These are phyloP conservation scores for Candida morakotiae DNA, from an alignment of 805 yeast species.

Conservation along the genomic window DNA sequence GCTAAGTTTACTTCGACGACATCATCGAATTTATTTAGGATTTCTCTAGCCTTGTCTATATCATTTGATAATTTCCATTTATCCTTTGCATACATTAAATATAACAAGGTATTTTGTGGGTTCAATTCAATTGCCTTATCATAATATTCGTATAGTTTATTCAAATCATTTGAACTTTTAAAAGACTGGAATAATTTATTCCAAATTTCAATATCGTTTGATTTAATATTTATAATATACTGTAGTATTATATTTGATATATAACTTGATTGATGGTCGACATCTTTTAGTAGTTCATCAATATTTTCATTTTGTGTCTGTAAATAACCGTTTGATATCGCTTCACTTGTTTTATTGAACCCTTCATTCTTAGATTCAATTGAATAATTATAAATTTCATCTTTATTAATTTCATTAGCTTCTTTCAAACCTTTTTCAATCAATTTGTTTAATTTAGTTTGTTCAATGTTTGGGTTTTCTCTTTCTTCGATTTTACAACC, in stretches of 20 bases:
- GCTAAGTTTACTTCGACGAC: slow-evolving; percentile 61
- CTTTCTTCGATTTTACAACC: slow-evolving; percentile 62
- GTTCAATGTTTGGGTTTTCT: slow-evolving; percentile 43
- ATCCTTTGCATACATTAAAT: slow-evolving; percentile 72
- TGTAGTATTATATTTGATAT: slow-evolving; percentile 48
- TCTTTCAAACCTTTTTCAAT: slow-evolving; percentile 47
- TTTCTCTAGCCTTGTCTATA: slow-evolving; percentile 46
- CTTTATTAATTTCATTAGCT: slow-evolving; percentile 26
- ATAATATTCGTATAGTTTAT: slow-evolving; percentile 33
- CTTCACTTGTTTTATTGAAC: slow-evolving; percentile 44
- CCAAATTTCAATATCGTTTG: slow-evolving; percentile 49
- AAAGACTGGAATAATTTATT: slow-evolving; percentile 33
- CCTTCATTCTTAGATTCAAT: slow-evolving; percentile 37
- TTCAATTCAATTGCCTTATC: slow-evolving; percentile 49
- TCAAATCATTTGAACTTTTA: slow-evolving; percentile 14
- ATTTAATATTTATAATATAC: slow-evolving; percentile 42
- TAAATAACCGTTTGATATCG: slow-evolving; percentile 46
- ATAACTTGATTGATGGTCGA: slow-evolving; percentile 21
- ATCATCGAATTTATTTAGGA: slow-evolving; percentile 48
- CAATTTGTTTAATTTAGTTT: slow-evolving; percentile 44
- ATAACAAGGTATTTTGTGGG: slow-evolving; percentile 48
- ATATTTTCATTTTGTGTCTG: slow-evolving; percentile 15
- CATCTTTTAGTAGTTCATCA: slow-evolving; percentile 24
- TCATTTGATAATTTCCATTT: slow-evolving; percentile 50
- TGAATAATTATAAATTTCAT: slow-evolving; percentile 58